phyloP scores from a whole-genome alignment of 73 alveolate genomes.

The Symbiodinium natans region DNA sequence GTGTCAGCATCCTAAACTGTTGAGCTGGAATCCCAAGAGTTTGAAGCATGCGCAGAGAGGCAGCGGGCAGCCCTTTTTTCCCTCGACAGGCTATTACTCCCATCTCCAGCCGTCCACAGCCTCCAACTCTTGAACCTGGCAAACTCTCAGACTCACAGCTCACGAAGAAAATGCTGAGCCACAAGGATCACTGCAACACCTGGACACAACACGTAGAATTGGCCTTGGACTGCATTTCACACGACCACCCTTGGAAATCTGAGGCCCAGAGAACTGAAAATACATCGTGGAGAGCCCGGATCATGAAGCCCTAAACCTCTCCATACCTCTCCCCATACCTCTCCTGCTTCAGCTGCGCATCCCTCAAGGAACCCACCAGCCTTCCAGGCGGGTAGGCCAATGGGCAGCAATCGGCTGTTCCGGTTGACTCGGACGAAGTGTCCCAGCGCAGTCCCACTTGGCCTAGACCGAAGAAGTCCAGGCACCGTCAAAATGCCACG shows the following conservation, averaged over 20 bases:
- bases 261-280: no score
- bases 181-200: no score
- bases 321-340: not conserved
- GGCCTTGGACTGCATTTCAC: no score
- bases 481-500: not conserved
- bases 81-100: not conserved
- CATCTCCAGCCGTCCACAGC: conserved; percentile 70
- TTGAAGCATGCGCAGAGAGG: not conserved
- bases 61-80: no score
- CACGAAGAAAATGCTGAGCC: not conserved
- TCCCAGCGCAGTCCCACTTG: conserved; percentile 6
- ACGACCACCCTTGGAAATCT: no score
- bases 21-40: no score
- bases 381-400: conserved; percentile 54
- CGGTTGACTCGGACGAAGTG: conserved; percentile 73
- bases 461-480: not conserved
- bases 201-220: no score
- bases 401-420: conserved; percentile 5
- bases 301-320: not conserved
- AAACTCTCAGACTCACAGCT: not conserved
- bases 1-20: no score
- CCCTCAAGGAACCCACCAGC: not conserved
- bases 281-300: no score
- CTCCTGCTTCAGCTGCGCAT: not conserved
- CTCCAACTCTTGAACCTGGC: conserved; percentile 41